These are phyloP conservation scores for Plantago major DNA, from an alignment of 257 asterid species.

Conservation along the genomic window DNA sequence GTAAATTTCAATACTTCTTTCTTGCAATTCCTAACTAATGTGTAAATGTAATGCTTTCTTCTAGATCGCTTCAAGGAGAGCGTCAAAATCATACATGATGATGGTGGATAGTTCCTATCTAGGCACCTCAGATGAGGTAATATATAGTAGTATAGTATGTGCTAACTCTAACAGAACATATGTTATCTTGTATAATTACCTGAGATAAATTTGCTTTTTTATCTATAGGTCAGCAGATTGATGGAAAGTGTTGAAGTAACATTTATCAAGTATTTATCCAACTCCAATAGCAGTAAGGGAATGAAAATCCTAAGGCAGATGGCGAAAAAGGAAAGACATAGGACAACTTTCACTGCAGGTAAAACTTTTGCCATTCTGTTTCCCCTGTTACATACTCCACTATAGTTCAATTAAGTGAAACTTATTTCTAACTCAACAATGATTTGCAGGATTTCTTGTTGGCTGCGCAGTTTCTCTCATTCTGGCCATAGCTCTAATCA, in stretches of 20 bases:
- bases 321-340: constrained; percentile 36
- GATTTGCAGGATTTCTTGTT: constrained; percentile 41
- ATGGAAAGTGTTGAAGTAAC: constrained; percentile 49
- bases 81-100: constrained; percentile 44
- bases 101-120: constrained; percentile 49
- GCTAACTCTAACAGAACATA: too few species aligned
- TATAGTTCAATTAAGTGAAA: too few species aligned
- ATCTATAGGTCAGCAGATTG: constrained; percentile 36
- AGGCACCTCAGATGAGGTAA: constrained; percentile 58
- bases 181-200: background rate
- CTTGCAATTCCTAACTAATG: background rate
- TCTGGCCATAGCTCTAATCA: constrained; percentile 34
- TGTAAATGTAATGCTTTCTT: background rate
- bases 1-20: background rate
- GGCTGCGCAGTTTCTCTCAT: constrained; percentile 55
- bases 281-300: constrained; percentile 45
- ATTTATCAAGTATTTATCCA: constrained; percentile 53
- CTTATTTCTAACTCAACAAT: constrained; percentile 1
- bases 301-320: constrained; percentile 46
- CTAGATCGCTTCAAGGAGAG: constrained; percentile 45
- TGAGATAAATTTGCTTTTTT: background rate
- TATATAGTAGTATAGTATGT: background rate
- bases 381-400: background rate
- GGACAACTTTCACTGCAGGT: constrained; percentile 44
- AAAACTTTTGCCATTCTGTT: background rate